Evolutionary conservation across 1,284 basidiomycete species (phyloP).

Genomic region (Garcileccinum viscosum): DNA sequence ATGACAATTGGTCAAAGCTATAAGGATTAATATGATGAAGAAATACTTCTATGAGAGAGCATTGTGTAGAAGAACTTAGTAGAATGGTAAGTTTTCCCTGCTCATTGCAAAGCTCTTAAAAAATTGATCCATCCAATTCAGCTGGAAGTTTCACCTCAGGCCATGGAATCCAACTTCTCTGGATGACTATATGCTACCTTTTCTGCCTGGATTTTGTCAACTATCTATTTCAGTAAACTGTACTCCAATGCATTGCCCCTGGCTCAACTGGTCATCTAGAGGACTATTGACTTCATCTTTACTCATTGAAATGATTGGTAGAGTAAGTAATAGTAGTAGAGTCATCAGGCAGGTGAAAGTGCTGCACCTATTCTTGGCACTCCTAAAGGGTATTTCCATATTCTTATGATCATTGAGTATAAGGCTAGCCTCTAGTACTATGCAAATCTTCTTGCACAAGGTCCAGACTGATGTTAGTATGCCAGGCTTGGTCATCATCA

Average conservation of each 20-base stretch:
- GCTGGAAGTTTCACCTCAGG: background rate
- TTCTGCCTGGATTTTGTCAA: conserved; percentile 51
- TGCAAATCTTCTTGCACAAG: conserved; percentile 39
- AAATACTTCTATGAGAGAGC: too few relatives aligned
- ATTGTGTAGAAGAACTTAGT: too few relatives aligned
- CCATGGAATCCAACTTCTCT: background rate
- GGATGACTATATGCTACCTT: background rate
- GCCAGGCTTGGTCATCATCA: background rate
- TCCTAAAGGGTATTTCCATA: conserved; percentile 23
- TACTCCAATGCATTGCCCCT: conserved; percentile 52
- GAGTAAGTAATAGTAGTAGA: conserved; percentile 42
- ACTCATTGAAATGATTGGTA: conserved; percentile 13
- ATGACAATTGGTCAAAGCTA: too few relatives aligned
- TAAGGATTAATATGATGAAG: too few relatives aligned
- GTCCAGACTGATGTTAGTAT: background rate
- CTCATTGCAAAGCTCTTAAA: background rate
- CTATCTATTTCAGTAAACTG: conserved; percentile 53
- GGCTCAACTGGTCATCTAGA: conserved; percentile 47
- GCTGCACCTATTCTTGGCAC: conserved; percentile 37
- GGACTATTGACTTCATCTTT: conserved; percentile 42
- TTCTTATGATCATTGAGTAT: conserved; percentile 54
- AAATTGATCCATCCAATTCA: background rate
- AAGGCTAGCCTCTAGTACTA: conserved; percentile 56
- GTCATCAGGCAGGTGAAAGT: conserved; percentile 40
- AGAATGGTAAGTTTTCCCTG: background rate